Base-by-base conservation (phyloP, 257 asterid species). In the Nicotiana otophora region DNA sequence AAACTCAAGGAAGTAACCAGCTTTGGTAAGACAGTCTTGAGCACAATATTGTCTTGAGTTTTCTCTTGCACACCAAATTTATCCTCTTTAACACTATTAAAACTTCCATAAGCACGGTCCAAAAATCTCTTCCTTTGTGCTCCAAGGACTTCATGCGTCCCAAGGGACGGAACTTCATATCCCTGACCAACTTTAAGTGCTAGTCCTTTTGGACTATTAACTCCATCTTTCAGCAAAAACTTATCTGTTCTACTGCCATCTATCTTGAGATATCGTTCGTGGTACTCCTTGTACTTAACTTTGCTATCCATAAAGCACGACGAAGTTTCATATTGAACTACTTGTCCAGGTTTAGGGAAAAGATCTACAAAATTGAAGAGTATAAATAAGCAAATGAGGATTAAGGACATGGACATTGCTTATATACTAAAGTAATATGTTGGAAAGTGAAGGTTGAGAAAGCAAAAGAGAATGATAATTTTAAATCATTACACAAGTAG, bases 1-100 rank as follows among this genome's bases (percentile, higher is more conserved):
- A 94, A 94, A 83, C 98, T 94, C 76, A 91, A 68, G 66, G 97
- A 88, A 84, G 97, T 92, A 79, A 91, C 90, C 81, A 96, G 87
- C 23, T 84, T 88, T 64, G 99, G 98, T 51, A 94, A 87, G 30
- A 92, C 94, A 7, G 95, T 80, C 88, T 91, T 74, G 58, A 74
- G 62, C 39, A 74, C 39, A 23, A 23, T 23, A 26, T 74, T 87
- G 87, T 84, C 97, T 68, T 77, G 85, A 66, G 77, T 83, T 86
- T 90, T 92, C 78, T 91, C 94, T 20, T 81, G 93, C 0, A 74
- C 82, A 48, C 88, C 92, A 58, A 75, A 81, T 81, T 68, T 90
- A 60, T 87, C 94, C n/a, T 89, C 94, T 77, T 86, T 90, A 77
- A 82, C 72, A 36, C 88, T 83, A 58, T 79, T 92, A 81, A 94